Conservation (phyloP, 352 stramenopile species). For the Pythium rishiriense region DNA sequence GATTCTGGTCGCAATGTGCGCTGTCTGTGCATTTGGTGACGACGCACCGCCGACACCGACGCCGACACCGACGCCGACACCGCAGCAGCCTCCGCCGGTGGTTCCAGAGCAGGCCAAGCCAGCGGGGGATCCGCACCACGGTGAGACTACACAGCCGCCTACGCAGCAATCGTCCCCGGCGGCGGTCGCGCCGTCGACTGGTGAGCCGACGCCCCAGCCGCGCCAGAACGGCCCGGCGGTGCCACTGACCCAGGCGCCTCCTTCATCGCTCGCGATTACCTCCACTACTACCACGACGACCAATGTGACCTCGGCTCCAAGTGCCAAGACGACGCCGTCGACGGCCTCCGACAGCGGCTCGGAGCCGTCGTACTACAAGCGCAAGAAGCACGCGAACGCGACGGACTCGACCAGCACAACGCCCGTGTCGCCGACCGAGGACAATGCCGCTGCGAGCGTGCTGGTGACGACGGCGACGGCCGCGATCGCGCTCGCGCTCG, state of each 20-base stretch:
- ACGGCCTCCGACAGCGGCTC: conserved; percentile 1
- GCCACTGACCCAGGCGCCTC: neutral
- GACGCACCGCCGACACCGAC: neutral
- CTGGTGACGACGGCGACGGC: neutral
- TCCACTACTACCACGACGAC: neutral
- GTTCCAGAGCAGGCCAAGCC: neutral
- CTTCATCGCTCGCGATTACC: neutral
- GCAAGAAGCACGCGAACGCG: conserved; percentile 13
- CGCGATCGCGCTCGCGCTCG: neutral
- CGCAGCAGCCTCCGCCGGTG: neutral
- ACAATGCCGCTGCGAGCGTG: neutral
- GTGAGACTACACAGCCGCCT: conserved; percentile 2
- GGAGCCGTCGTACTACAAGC: conserved; percentile 1
- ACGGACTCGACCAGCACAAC: neutral
- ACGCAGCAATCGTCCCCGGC: neutral
- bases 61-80: conserved; percentile 3
- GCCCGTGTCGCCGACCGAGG: neutral
- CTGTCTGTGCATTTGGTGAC: neutral
- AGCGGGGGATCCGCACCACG: neutral
- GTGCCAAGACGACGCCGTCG: neutral
- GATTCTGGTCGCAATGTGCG: neutral
- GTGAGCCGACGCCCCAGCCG: neutral
- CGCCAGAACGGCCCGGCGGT: neutral
- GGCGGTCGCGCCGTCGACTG: neutral
- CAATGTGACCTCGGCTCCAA: too few species aligned